Percentiles rank a stretch among this genome's conserved stretches.
Conservation (phyloP, 176 grass and related monocot genomes). For the Eremochloa ophiuroides region DNA sequence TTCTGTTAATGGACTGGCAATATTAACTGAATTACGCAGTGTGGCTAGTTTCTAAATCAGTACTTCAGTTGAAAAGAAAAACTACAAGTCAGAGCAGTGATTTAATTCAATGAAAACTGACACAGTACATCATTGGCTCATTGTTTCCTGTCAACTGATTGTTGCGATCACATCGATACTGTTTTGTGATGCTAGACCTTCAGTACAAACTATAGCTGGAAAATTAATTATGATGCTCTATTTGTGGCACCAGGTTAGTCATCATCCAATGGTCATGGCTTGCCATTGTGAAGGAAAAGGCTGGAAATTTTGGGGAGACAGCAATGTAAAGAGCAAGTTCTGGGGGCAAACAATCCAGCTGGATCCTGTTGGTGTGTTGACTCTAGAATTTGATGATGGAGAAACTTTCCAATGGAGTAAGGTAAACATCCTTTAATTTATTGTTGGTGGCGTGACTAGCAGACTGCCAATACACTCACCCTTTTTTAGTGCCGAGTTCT, state of each 20-base stretch:
- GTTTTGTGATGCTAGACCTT: background rate
- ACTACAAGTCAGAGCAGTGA: background rate
- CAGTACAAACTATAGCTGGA: background rate
- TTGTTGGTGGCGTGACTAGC: background rate
- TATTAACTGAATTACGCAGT: background rate
- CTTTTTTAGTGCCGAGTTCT: no score
- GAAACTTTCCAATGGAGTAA: slow-evolving; percentile 91
- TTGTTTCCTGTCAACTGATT: background rate
- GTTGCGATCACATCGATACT: background rate
- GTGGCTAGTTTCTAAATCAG: background rate
- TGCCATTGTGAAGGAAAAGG: slow-evolving; percentile 89
- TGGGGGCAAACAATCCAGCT: slow-evolving; percentile 89
- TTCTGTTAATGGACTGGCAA: background rate
- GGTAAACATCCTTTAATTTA: slow-evolving; percentile 30
- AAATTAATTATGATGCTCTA: slow-evolving; percentile 16
- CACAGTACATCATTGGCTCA: background rate
- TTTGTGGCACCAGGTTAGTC: slow-evolving; percentile 68
- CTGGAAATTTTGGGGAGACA: slow-evolving; percentile 92
- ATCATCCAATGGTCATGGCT: slow-evolving; percentile 90
- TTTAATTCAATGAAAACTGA: background rate
- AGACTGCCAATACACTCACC: no score
- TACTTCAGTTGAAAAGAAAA: background rate
- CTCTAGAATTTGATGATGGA: slow-evolving; percentile 89
- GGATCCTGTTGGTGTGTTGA: slow-evolving; percentile 71
- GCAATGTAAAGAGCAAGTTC: slow-evolving; percentile 84